Percentiles rank a stretch among this genome's conserved stretches.
phyloP scores from a whole-genome alignment of 148 eudicot species.

The Agrostemma githago region DNA sequence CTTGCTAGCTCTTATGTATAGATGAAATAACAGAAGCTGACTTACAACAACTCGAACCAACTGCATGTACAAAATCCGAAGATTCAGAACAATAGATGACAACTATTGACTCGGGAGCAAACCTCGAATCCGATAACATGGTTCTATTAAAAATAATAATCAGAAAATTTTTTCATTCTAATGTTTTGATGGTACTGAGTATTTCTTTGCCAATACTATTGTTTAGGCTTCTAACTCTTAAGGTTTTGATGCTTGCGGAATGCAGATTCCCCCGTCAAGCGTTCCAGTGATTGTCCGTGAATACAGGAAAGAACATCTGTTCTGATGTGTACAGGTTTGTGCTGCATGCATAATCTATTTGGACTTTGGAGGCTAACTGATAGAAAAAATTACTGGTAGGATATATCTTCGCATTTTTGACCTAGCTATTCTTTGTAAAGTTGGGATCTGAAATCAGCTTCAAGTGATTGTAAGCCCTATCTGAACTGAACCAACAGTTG shows the following conservation, averaged over 20 bases:
- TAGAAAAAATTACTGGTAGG: slow-evolving; percentile 13
- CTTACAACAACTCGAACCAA: no score
- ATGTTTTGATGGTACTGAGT: not conserved
- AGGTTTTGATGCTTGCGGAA: slow-evolving; percentile 4
- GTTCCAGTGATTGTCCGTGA: slow-evolving; percentile 91
- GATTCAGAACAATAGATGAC: no score
- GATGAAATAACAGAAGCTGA: no score
- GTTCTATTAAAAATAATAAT: no score
- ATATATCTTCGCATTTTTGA: not conserved
- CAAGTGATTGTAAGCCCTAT: not conserved
- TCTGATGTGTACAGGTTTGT: slow-evolving; percentile 33
- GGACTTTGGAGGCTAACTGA: slow-evolving; percentile 21
- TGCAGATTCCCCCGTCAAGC: slow-evolving; percentile 81
- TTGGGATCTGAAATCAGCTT: not conserved
- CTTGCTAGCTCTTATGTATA: no score
- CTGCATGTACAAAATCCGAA: no score
- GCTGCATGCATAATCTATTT: slow-evolving; percentile 3
- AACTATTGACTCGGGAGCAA: no score
- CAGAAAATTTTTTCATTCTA: no score
- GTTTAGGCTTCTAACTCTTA: not conserved
- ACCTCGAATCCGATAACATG: no score
- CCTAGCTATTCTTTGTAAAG: not conserved
- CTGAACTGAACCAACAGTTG: not conserved
- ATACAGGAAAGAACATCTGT: slow-evolving; percentile 65
- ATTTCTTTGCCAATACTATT: not conserved